Evolutionary conservation across 148 eudicot genomes (phyloP), one percentile per base, ranked within the genome.

Genomic region (Chenopodium quinoa): DNA sequence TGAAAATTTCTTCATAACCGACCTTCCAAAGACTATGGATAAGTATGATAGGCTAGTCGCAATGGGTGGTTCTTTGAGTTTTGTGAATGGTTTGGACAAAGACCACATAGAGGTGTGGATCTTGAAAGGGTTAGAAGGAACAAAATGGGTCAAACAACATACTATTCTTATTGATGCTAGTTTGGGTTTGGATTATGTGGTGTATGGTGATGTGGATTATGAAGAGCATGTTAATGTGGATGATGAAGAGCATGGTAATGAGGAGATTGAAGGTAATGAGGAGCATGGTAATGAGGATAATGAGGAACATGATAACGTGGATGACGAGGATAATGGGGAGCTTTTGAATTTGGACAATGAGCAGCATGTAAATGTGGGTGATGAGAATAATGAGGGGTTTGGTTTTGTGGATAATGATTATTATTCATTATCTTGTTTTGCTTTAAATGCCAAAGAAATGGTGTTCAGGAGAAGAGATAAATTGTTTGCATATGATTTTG

Each of bases 51-150:
- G 83, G 73, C 78, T 89, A 16, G 52, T 87, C 32, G 89, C 87
- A 71, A 87, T 87, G 78, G 86, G 86, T 2, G 91, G 88, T 1
- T 76, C 48, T 74, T 75, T 89, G 77, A 80, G 82, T 62, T 85
- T 85, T 60, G 80, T 89, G 73, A 77, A 75, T 0, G 73, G 63
- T 81, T 83, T 79, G 32, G 31, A 73, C 52, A 20, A 23, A 58
- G 32, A 80, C 65, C 34, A 25, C 50, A 29, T 87, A 25, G 82
- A 89, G n/a, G 81, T 85, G 16, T 89, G 91, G 91, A 76, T 83
- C 27, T 73, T 89, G 81, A 85, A 78, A 78, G 85, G 75, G 4
- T 67, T 81, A 56, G 79, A 65, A 54, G 78, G 76, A 75, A 69
- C 13, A 56, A 63, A 81, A 23, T 89, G 91, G 91, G 62, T 83